Percentiles rank a stretch among this genome's conserved stretches.
Evolutionary conservation across 108 stramenopile species (phyloP).

Genomic region (Poteriospumella lacustris): DNA sequence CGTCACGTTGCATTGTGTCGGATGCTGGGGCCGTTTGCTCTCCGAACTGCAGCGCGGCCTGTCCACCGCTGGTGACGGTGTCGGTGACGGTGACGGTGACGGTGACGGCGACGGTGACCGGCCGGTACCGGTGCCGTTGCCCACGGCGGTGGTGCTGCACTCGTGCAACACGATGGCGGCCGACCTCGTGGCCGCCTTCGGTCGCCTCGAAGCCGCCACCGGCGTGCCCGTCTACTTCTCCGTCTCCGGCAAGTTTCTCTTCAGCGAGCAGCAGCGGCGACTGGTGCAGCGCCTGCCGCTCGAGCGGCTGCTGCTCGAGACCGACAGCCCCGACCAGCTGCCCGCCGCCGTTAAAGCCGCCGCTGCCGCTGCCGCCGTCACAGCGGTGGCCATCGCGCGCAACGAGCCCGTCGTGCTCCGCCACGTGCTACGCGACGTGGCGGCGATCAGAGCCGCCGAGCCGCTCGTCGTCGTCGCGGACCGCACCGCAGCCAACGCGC

Average conservation of each 20-base stretch:
- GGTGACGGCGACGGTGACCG: too few species aligned
- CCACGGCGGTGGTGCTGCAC: not conserved
- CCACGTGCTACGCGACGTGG: too few species aligned
- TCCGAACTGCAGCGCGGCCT: not conserved
- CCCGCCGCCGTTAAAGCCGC: too few species aligned
- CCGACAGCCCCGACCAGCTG: conserved; percentile 17
- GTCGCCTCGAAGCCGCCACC: too few species aligned
- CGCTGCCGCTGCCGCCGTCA: too few species aligned
- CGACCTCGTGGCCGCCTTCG: not conserved
- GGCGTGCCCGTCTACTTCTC: conserved; percentile 13
- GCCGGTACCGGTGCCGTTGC: not conserved
- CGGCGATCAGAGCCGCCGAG: too few species aligned
- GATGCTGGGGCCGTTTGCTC: conserved; percentile 18
- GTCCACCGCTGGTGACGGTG: not conserved
- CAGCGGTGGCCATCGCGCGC: too few species aligned
- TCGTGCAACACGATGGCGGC: conserved; percentile 12
- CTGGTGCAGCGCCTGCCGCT: not conserved
- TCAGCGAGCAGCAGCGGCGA: not conserved
- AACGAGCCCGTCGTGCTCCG: too few species aligned
- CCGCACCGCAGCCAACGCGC: too few species aligned
- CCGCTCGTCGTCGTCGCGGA: too few species aligned
- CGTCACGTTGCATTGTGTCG: conserved; percentile 23
- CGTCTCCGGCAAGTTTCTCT: not conserved
- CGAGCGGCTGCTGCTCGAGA: conserved; percentile 7
- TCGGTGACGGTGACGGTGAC: not conserved